Evolutionary conservation across 345 rosid genomes (phyloP).

Genomic region (Brassica cretica): DNA sequence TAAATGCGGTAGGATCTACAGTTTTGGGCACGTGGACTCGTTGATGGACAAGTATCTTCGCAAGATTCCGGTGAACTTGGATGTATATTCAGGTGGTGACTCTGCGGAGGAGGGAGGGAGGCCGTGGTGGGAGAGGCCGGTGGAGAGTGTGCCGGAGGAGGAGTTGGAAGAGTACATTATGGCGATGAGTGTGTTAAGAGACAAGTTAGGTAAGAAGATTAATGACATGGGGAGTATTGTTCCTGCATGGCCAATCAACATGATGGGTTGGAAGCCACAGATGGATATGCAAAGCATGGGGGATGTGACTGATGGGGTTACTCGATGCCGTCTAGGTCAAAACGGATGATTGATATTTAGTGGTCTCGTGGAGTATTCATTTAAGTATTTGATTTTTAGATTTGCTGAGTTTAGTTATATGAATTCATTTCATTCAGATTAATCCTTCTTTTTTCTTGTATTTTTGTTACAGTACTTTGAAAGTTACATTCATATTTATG

Average conservation of each 20-base stretch:
- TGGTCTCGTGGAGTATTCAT: conserved; percentile 1
- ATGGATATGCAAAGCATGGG: conserved; percentile 18
- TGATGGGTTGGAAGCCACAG: conserved; percentile 28
- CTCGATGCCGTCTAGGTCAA: conserved; percentile 17
- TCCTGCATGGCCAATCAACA: conserved; percentile 28
- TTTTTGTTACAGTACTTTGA: not conserved
- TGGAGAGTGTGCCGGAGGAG: conserved; percentile 39
- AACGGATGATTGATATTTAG: not conserved
- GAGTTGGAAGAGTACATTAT: conserved; percentile 26
- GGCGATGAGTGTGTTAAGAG: conserved; percentile 31
- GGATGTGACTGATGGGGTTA: conserved; percentile 8
- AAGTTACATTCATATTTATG: not conserved
- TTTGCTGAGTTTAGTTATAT: conserved; percentile 11
- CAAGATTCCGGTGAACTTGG: conserved; percentile 30
- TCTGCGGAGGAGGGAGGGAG: conserved; percentile 13
- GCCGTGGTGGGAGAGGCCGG: conserved; percentile 39
- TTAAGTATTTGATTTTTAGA: not conserved
- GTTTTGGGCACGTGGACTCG: conserved; percentile 36
- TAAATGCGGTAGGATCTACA: conserved; percentile 30
- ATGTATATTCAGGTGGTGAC: not conserved
- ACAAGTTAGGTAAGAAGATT: conserved; percentile 28
- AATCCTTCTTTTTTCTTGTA: conserved; percentile 15
- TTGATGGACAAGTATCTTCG: conserved; percentile 35
- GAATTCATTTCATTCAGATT: conserved; percentile 2
- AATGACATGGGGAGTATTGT: conserved; percentile 21